Evolutionary conservation across 2,329 filamentous ascomycete species (phyloP), one percentile per base, ranked within the genome.

Genomic region (Neofusicoccum umdonicola): DNA sequence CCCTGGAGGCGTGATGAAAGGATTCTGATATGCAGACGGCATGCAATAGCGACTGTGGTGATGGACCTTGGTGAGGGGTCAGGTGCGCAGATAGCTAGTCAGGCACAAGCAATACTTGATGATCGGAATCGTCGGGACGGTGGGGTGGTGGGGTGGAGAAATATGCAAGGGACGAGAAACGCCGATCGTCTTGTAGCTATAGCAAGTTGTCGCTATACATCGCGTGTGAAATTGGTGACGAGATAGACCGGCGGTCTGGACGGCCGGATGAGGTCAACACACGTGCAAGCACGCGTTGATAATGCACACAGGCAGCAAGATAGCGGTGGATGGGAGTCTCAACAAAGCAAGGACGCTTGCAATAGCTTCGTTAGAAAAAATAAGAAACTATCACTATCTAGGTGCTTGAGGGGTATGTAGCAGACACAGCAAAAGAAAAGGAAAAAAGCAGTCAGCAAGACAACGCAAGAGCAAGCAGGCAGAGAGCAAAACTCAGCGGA

Each of bases 401-500:
- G 45, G 45, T 62, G 58, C 44, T 60, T n/a, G 47, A 51, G 58
- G 58, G 58, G 58, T 62, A 62, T 62, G 58, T 62, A 50, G 58
- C 58, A 62, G 31, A 48, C 42, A 51, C 31, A 62, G 15, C n/a
- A 37, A 54, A 58, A 45, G 7, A 9, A 34, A 35, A 42, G 5
- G 35, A 51, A 41, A 37, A 19, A 48, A 50, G 58, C 44, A 48
- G 45, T 51, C 12, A 34, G 45, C 45, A 62, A 44, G 22, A 44
- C 37, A 57, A 19, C 42, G 57, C 57, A 50, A 44, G 54, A 45
- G 54, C 54, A 35, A 37, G 22, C 19, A 45, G 41, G 19, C 39
- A 45, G 54, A 9, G 31, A 31, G 15, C 22, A 45, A 58, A 42
- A 58, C 54, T 58, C 39, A 45, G 54, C 27, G 41, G 27, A 44